These are phyloP conservation scores for Aspergillus funiculosus DNA, from an alignment of 495 filamentous ascomycete species.

Conservation along the genomic window DNA sequence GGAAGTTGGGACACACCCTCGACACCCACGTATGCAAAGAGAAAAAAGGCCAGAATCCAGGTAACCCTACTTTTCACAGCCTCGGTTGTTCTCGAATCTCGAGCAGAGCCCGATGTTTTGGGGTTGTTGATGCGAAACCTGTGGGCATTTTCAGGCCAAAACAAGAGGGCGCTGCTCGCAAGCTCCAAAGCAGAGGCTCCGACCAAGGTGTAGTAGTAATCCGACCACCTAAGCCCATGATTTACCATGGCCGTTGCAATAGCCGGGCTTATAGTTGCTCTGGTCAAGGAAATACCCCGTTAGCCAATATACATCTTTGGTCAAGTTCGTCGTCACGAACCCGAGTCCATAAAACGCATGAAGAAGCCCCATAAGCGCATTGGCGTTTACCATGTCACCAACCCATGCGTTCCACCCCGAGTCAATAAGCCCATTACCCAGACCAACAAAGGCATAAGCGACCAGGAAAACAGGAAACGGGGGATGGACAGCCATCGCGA, in stretches of 20 bases:
- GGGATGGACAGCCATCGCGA: slow-evolving; percentile 46
- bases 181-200: slow-evolving; percentile 4
- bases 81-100: slow-evolving; percentile 5
- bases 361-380: slow-evolving; percentile 46
- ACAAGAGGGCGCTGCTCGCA: slow-evolving; percentile 3
- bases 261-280: slow-evolving; percentile 8
- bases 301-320: neutral
- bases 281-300: neutral
- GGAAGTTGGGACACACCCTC: neutral
- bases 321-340: neutral
- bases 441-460: slow-evolving; percentile 47
- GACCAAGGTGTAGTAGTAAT: slow-evolving; percentile 3
- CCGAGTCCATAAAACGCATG: slow-evolving; percentile 52
- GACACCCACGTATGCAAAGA: slow-evolving; percentile 14
- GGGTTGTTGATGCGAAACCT: slow-evolving; percentile 7
- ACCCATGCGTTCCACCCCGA: slow-evolving; percentile 57
- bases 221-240: slow-evolving; percentile 7
- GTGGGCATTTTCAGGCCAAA: slow-evolving; percentile 8
- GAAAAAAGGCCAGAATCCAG: slow-evolving; percentile 12
- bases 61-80: slow-evolving; percentile 9
- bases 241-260: slow-evolving; percentile 10
- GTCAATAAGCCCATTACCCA: slow-evolving; percentile 51
- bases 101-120: slow-evolving; percentile 1
- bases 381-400: slow-evolving; percentile 49
- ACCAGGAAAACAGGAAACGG: slow-evolving; percentile 48